Evolutionary conservation across 177 flowering plant genomes (phyloP), one percentile per base, ranked within the genome.

Genomic region (Vitis hybrid): DNA sequence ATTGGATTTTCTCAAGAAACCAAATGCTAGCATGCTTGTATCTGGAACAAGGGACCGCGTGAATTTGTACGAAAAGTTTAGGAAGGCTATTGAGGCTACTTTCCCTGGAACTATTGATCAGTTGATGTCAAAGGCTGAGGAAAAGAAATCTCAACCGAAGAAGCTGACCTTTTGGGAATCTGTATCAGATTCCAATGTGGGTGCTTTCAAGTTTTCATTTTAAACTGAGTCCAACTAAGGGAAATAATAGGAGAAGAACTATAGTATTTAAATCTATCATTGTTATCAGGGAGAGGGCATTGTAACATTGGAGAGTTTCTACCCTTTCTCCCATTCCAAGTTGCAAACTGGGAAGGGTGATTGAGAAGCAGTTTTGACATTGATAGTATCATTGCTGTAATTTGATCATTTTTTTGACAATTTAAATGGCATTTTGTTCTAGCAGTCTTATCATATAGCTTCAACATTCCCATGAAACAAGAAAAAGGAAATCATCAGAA

Each of bases 11-110:
- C 85, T 96, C 11, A 87, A 88, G 84, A 88, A 75, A 77, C 99
- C 98, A 71, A 94, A 94, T 78, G 97, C 99, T 6, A 81, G 81
- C 60, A 85, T 79, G 46, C 93, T 96, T 9, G 98, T 96, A 30
- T 96, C 99, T 57, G 99, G 99, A 65, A 94, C 99, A 56, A 89
- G 76, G 72, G 97, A 93, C 68, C 79, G 97, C 55, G 93, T 88
- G 57, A 91, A 92, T 75, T 75, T 96, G 84, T 76, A 94, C 59
- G 89, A 92, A 27, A 94, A 91, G 78, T 92, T 96, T 64, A 88
- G 79, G 79, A 84, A 82, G 68, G 92, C 93, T 16, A 81, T 92
- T 59, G 97, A 93, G 72, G 77, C 80, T 52, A 71, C 88, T 48
- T 81, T 79, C 68, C 97, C 98, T 11, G 97, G 97, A 57, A 85